Percentiles rank a stretch among this genome's conserved stretches.
Evolutionary conservation across 176 grass and related monocot species (phyloP).

Genomic region (Aegilops speltoides): DNA sequence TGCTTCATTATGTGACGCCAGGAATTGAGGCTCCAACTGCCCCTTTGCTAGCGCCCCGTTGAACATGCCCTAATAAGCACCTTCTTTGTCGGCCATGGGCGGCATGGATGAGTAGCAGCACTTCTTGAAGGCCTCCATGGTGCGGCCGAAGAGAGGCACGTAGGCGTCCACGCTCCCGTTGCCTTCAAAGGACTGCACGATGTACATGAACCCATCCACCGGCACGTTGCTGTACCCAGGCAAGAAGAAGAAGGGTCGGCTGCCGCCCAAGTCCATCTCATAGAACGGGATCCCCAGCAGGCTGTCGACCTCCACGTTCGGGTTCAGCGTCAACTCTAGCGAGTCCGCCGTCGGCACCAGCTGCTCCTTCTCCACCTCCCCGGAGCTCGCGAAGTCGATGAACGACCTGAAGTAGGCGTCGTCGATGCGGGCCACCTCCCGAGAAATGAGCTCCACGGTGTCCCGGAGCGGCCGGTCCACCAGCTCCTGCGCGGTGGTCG

Average conservation of each 20-base stretch:
- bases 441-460: neutral
- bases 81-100: neutral
- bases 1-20: too few species aligned
- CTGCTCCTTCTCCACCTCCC: slow-evolving; percentile 37
- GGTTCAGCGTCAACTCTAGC: too few species aligned
- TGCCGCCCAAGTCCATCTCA: neutral
- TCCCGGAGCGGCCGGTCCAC: neutral
- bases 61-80: neutral
- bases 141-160: neutral
- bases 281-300: neutral
- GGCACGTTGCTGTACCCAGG: slow-evolving; percentile 4
- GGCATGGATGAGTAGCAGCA: neutral
- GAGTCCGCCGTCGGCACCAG: neutral
- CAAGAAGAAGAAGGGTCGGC: neutral
- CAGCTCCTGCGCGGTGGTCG: neutral
- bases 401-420: slow-evolving; percentile 31
- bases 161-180: too few species aligned
- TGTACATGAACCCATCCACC: neutral
- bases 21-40: too few species aligned
- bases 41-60: too few species aligned
- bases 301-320: too few species aligned
- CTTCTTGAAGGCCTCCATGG: neutral
- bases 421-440: neutral
- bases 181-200: too few species aligned
- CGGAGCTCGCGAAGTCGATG: slow-evolving; percentile 25